Base-by-base conservation (phyloP, 129 eudicot genomes). In the Chrysanthemum seticuspe region DNA sequence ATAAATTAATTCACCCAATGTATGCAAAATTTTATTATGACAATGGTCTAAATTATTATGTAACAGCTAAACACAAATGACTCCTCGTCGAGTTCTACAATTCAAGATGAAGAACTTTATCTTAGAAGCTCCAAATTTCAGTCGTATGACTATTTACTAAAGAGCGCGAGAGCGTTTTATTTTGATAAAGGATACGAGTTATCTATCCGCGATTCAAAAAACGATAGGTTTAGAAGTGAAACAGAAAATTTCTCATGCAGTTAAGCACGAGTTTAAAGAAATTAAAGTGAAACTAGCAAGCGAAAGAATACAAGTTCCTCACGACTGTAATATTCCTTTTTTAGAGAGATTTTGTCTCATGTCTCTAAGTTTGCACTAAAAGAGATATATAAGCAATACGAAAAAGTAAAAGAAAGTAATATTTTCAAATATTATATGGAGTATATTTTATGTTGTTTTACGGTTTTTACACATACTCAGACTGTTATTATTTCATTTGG, bases 301-400 rank as follows among this genome's bases (percentile, higher is more conserved):
- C 13, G 54, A 49, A 13, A 49, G 13, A 49, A 49, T 49, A 8
- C 54, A 49, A 4, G 13, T 49, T 49, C 13, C 54, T 49, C 54
- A 49, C 54, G 13, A 49, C 13, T 49, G 54, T 49, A 49, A 49
- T 49, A 49, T 49, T 8, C 54, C 59, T 12, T 18, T 34, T 19
- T 63, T n/a, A 77, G 63, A 58, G 63, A 58, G 27, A 13, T 58
- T 58, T 58, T 58, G 29, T 58, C 18, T 58, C 10, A 59, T 59
- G 29, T 59, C 6, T 59, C 64, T 59, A 27, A 59, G 13, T 59
- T 59, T 59, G 64, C 64, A 6, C 23, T 59, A 18, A 19, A 59
- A 6, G 64, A 59, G 29, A 59, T 59, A 59, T 13, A 59, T 59
- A 59, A 18, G 31, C 34, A 59, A 18, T 59, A 59, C 10, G 64